These are phyloP conservation scores for Sclerotinia sclerotiorum DNA, from an alignment of 2,329 filamentous ascomycete genomes.

Conservation along the genomic window DNA sequence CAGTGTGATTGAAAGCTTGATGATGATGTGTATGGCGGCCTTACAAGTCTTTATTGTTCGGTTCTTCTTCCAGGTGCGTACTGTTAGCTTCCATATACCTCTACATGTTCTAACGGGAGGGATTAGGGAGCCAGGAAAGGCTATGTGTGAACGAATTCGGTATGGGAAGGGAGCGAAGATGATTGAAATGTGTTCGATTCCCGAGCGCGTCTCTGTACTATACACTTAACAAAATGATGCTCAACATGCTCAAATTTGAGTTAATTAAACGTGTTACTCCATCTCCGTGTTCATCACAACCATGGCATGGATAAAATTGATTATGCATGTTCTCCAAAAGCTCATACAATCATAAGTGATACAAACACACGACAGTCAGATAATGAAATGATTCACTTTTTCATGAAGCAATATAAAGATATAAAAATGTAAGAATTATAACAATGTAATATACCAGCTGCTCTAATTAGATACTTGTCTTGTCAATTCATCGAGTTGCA, in stretches of 20 bases:
- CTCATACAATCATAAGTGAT: not conserved
- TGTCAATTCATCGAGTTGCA: too few species aligned
- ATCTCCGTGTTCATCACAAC: not conserved
- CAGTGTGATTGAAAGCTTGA: constrained; percentile 83
- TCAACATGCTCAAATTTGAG: constrained; percentile 9
- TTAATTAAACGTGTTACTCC: constrained; percentile 5
- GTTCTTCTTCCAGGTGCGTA: constrained; percentile 91
- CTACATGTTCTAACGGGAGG: not conserved
- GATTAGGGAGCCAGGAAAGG: constrained; percentile 64
- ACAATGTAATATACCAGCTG: too few species aligned
- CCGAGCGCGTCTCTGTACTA: constrained; percentile 23
- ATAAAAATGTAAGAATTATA: too few species aligned
- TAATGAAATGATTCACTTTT: not conserved
- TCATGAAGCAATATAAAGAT: not conserved
- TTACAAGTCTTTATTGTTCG: constrained; percentile 95
- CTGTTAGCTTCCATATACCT: not conserved
- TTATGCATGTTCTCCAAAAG: not conserved
- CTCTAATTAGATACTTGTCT: too few species aligned
- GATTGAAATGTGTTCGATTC: constrained; percentile 22
- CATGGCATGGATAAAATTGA: not conserved
- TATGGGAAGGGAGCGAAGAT: constrained; percentile 17
- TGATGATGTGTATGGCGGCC: constrained; percentile 94
- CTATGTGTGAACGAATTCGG: constrained; percentile 55
- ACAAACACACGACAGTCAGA: not conserved
- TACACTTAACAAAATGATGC: constrained; percentile 18